Conservation (phyloP, 176 grass and related monocot species). For the Dendrocalamus sinicus region DNA sequence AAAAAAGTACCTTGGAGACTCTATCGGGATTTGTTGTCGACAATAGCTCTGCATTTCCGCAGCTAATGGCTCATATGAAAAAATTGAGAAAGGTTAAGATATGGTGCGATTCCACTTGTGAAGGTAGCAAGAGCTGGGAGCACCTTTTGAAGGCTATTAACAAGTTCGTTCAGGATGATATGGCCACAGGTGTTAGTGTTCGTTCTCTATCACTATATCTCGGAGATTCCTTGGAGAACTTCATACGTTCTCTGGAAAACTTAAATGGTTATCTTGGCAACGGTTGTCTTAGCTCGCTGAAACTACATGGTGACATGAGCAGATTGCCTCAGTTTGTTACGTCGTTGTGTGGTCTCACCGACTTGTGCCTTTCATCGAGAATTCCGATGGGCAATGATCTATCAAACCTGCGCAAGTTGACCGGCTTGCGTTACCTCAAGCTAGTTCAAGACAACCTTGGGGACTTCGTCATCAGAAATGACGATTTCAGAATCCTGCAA, state of each 20-base stretch:
- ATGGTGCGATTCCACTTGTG: background rate
- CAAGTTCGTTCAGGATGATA: background rate
- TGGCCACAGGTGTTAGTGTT: background rate
- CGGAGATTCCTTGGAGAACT: background rate
- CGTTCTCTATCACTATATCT: background rate
- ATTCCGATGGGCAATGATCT: no score
- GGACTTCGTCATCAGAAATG: no score
- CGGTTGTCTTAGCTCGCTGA: background rate
- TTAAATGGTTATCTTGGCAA: background rate
- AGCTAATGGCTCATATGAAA: background rate
- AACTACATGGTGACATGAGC: background rate
- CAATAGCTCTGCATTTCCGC: background rate
- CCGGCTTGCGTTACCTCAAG: no score
- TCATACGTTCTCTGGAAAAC: background rate
- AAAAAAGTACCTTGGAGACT: background rate
- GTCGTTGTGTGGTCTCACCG: background rate
- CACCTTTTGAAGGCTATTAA: background rate
- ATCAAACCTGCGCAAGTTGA: no score
- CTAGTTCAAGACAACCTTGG: no score
- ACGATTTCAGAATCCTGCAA: no score
- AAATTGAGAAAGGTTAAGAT: conserved; percentile 5
- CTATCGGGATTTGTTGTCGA: background rate
- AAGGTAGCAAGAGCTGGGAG: background rate
- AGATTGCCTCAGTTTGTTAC: background rate
- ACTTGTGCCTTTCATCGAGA: background rate